A percentile compares a stretch with the other conserved stretches of the same genome.
phyloP scores from a whole-genome alignment of 208 protist genomes.

The Trypanosoma vivax region DNA sequence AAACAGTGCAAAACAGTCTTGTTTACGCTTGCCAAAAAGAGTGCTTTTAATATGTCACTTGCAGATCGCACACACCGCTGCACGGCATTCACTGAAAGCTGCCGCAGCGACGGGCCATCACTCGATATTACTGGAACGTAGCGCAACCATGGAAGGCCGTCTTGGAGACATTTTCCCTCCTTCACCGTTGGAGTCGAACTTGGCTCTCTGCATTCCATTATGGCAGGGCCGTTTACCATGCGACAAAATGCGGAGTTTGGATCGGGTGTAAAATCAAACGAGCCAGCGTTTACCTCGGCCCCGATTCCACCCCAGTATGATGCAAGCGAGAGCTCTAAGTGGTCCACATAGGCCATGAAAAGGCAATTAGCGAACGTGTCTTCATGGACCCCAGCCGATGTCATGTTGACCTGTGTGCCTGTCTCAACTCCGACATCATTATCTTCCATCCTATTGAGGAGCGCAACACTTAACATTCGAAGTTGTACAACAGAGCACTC shows the following conservation, averaged over 20 bases:
- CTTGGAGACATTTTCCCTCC: not conserved
- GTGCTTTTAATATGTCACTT: slow-evolving; percentile 33
- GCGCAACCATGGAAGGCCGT: slow-evolving; percentile 10
- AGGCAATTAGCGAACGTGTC: slow-evolving; percentile 55
- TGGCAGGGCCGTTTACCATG: slow-evolving; percentile 19
- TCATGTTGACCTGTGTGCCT: slow-evolving; percentile 36
- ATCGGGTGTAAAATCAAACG: slow-evolving; percentile 16
- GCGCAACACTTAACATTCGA: slow-evolving; percentile 35
- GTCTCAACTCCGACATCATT: slow-evolving; percentile 41
- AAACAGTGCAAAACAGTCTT: slow-evolving; percentile 52
- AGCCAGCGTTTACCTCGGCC: slow-evolving; percentile 14
- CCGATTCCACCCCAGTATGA: slow-evolving; percentile 82
- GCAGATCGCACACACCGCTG: slow-evolving; percentile 46
- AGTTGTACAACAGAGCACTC: slow-evolving; percentile 67
- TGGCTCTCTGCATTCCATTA: not conserved
- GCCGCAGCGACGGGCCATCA: slow-evolving; percentile 31
- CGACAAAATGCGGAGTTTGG: slow-evolving; percentile 7
- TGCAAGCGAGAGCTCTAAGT: slow-evolving; percentile 63
- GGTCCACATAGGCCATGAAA: slow-evolving; percentile 40
- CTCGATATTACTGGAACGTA: slow-evolving; percentile 17
- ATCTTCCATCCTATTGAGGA: slow-evolving; percentile 61
- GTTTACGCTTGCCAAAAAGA: slow-evolving; percentile 73
- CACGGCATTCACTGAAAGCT: slow-evolving; percentile 64
- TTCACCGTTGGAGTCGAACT: not conserved
- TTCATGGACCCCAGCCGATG: slow-evolving; percentile 17